Evolutionary conservation across 2,329 filamentous ascomycete species (phyloP), one percentile per base, ranked within the genome.

Genomic region (Claviceps capensis): DNA sequence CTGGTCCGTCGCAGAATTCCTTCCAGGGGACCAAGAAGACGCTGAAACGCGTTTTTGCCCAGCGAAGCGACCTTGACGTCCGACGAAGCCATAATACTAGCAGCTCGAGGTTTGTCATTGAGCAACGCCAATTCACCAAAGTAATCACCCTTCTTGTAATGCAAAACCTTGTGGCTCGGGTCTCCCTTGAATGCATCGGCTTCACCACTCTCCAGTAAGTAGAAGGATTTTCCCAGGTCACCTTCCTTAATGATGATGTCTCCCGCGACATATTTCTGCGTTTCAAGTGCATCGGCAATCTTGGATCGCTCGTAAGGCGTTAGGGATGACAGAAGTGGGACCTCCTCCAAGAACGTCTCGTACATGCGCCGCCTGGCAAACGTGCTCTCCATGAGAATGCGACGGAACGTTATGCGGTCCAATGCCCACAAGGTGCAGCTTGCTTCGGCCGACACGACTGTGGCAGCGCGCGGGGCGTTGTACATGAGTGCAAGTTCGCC

Each of bases 401-500:
- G 87, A 60, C 93, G 88, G 77, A 98, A 98, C 9, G 93, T 98
- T 56, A 96, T 78, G 50, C 93, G 88, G 65, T 98, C 93, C 49
- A 98, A 76, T 19, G 89, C 89, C 93, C 93, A 98, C 9, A 98
- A 77, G 3, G 85, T 90, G 62, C 86, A 90, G 37, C 78, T 72
- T 3, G 83, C 67, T 61, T 94, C 87, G 13, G 85, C 82, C 34
- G 88, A 95, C 55, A 94, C 79, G 54, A 98, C 88, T 0, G 93
- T 97, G 3, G 93, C 93, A 43, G 93, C 93, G 63, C 93, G 88
- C 26, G 93, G 93, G 22, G 93, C 89, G 63, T 97, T 96, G 73
- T 98, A 97, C 93, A 98, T 97, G 62, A 98, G 76, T 13, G 93
- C 93, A 52, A 98, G 77, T 72, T 98, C 93, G 61, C 93, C 93